Conservation (phyloP, 2,329 filamentous ascomycete species). For the Scorias spongiosa region DNA sequence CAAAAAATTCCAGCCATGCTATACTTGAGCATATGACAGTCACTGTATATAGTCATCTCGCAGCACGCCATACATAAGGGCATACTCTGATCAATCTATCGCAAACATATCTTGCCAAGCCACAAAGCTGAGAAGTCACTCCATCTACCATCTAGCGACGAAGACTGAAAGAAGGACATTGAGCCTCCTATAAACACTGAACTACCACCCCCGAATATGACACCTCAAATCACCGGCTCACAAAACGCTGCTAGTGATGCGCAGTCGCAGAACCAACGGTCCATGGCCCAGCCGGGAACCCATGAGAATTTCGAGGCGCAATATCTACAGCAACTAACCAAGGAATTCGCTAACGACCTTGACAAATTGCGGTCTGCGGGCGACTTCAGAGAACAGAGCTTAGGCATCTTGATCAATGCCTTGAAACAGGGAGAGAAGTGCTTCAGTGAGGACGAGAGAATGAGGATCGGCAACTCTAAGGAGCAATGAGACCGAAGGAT, state of each 20-base stretch:
- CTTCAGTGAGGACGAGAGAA: slow-evolving; percentile 42
- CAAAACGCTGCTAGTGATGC: not conserved
- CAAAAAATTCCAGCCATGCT: no score
- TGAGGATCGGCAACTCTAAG: slow-evolving; percentile 18
- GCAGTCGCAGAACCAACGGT: not conserved
- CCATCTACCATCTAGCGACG: no score
- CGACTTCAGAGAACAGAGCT: slow-evolving; percentile 49
- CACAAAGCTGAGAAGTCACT: no score
- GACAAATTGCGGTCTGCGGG: slow-evolving; percentile 52
- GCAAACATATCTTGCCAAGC: no score
- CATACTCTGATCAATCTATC: no score
- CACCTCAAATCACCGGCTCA: no score
- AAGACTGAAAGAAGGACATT: no score
- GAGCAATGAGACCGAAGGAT: not conserved
- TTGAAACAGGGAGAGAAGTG: slow-evolving; percentile 51
- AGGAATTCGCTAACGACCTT: slow-evolving; percentile 59
- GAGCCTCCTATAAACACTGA: no score
- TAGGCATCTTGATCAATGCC: slow-evolving; percentile 51
- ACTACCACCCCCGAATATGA: no score
- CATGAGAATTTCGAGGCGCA: slow-evolving; percentile 41
- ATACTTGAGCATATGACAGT: no score
- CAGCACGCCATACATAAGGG: no score
- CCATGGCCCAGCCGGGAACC: slow-evolving; percentile 4
- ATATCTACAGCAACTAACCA: slow-evolving; percentile 54
- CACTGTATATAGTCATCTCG: no score